Conservation (phyloP, 129 eudicot genomes). For the Flaveria sonorensis region DNA sequence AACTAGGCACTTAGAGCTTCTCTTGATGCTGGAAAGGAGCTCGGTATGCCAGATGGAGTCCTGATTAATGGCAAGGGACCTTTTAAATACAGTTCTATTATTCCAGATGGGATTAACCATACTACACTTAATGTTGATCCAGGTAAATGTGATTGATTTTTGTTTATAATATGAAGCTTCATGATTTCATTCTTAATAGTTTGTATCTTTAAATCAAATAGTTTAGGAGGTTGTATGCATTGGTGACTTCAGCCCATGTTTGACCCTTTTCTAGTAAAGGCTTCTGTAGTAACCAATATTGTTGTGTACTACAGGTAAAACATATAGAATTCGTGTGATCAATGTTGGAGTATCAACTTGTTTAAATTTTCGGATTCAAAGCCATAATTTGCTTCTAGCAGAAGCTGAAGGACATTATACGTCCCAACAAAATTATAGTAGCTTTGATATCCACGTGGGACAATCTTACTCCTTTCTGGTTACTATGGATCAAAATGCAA, state of each 20-base stretch:
- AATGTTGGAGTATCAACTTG: constrained; percentile 88
- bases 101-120: constrained; percentile 68
- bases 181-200: not conserved
- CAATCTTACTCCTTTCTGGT: constrained; percentile 90
- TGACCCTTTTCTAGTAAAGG: not conserved
- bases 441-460: constrained; percentile 89
- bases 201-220: too few relatives aligned
- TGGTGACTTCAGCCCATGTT: not conserved
- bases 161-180: not conserved
- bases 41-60: constrained; percentile 90
- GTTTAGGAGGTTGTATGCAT: too few relatives aligned
- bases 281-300: not conserved
- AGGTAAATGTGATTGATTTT: constrained; percentile 41
- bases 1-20: constrained; percentile 51
- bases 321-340: constrained; percentile 81
- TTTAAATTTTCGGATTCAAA: constrained; percentile 84
- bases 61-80: constrained; percentile 98
- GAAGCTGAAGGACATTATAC: constrained; percentile 90
- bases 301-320: constrained; percentile 55
- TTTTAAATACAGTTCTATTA: constrained; percentile 59
- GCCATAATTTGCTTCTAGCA: constrained; percentile 67
- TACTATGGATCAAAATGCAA: constrained; percentile 96
- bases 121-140: constrained; percentile 77
- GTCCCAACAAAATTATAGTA: constrained; percentile 66
- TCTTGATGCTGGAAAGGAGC: constrained; percentile 66